Evolutionary conservation across 2,329 filamentous ascomycete species (phyloP), one percentile per base, ranked within the genome.

Genomic region (Phaeosphaeria sp.): DNA sequence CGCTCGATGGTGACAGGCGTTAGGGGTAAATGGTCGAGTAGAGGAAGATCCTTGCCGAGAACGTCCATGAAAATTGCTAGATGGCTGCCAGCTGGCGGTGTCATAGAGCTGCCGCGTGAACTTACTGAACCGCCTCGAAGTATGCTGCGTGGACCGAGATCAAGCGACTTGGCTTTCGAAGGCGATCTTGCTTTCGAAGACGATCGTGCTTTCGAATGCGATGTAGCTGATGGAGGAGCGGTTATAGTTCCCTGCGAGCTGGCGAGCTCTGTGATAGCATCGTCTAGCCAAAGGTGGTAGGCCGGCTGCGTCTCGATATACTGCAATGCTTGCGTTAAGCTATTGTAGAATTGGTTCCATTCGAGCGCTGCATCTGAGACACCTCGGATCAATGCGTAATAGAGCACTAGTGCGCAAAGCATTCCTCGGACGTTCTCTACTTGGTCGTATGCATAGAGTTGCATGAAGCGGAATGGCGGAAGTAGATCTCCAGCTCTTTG

Each of bases 381-480:
- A 11, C 56, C 58, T 4, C 44, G 40, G 1, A 20, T 24, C 3
- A 61, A 13, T 18, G 51, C 22, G 27, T 56, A 51, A 46, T 65
- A 65, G 11, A 60, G 25, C 1, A 65, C 50, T 11, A 61, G 15
- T 15, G 63, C 58, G 27, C 58, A 60, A 18, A 65, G 40, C 58
- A 61, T 65, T 13, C 51, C 36, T 7, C 58, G 58, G 18, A 54
- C 21, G 11, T 45, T 44, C 1, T 42, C 17, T 1, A n/a, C 25
- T 15, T 50, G 17, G 1, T 49, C 53, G 13, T 51, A 20, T 6
- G 53, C 44, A 20, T 63, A 53, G 17, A 49, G 40, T 11, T 65
- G 56, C 7, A 65, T 33, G 43, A 65, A 65, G 33, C 58, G 54
- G 42, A 61, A 63, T 17, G 63, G 63, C 22, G 51, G 40, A 2